These are phyloP conservation scores for Pichia ethanolica DNA, from an alignment of 805 yeast genomes.

Conservation along the genomic window DNA sequence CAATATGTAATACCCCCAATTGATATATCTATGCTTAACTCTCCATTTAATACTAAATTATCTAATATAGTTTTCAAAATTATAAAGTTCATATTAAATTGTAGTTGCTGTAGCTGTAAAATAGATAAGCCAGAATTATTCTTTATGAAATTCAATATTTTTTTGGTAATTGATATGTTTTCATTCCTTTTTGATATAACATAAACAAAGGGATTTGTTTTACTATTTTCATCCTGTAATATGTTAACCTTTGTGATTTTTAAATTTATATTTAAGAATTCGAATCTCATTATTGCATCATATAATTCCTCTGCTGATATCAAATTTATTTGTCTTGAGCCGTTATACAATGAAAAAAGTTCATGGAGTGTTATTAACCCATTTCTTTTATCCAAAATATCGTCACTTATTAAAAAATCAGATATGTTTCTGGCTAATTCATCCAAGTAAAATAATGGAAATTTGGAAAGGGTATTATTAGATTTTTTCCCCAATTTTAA, in stretches of 20 bases:
- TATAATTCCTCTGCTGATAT: constrained; percentile 63
- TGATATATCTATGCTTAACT: constrained; percentile 23
- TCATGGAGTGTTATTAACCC: constrained; percentile 59
- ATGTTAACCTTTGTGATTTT: constrained; percentile 43
- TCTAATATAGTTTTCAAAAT: constrained; percentile 24
- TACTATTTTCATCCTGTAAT: not conserved
- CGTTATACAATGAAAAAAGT: constrained; percentile 54
- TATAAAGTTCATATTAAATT: constrained; percentile 23
- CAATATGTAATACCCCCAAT: constrained; percentile 26
- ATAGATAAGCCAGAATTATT: constrained; percentile 22
- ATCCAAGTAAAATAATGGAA: constrained; percentile 30
- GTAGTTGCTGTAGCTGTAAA: constrained; percentile 25
- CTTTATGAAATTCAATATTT: constrained; percentile 15
- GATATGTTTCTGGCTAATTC: constrained; percentile 76
- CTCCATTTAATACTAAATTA: constrained; percentile 18
- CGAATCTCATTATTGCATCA: constrained; percentile 38
- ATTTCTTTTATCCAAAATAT: constrained; percentile 42
- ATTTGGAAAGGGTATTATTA: constrained; percentile 9
- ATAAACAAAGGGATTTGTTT: constrained; percentile 9
- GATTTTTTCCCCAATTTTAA: constrained; percentile 12
- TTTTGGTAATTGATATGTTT: constrained; percentile 19
- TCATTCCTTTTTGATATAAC: constrained; percentile 23
- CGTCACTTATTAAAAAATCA: constrained; percentile 48
- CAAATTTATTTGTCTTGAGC: constrained; percentile 57
- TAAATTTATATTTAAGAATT: constrained; percentile 5